Conservation (phyloP, 768 basidiomycete species). For the Rhodotorula babjevae region DNA sequence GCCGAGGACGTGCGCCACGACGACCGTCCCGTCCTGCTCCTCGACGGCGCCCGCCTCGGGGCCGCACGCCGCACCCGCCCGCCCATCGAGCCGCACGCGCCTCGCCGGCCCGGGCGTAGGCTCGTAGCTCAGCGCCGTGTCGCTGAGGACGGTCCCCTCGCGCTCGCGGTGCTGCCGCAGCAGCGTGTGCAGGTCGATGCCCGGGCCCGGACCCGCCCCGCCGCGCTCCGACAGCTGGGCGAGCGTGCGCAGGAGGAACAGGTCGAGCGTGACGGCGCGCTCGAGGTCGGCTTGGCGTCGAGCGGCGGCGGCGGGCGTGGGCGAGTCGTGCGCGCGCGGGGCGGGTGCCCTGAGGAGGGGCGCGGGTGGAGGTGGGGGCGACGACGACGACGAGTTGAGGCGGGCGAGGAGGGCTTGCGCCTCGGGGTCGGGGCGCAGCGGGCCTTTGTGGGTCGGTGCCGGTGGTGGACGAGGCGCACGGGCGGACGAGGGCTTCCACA, state of each 20-base stretch:
- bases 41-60: slow-evolving; percentile 29
- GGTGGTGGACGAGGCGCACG: neutral
- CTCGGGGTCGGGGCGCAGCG: neutral
- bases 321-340: neutral
- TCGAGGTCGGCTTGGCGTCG: neutral
- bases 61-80: no score
- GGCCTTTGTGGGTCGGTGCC: neutral
- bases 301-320: neutral
- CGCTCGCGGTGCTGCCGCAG: neutral
- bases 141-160: slow-evolving; percentile 8
- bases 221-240: neutral
- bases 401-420: neutral
- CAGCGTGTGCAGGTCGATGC: neutral
- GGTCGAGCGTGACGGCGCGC: slow-evolving; percentile 3
- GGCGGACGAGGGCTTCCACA: no score
- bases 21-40: slow-evolving; percentile 48
- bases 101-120: slow-evolving; percentile 50
- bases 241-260: slow-evolving; percentile 13
- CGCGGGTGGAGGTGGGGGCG: neutral
- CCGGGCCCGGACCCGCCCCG: no score
- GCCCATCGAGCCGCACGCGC: slow-evolving; percentile 43
- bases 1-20: slow-evolving; percentile 57
- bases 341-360: neutral
- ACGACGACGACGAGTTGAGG: no score
- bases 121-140: slow-evolving; percentile 54